Evolutionary conservation across 768 basidiomycete species (phyloP).

Genomic region (Naganishia vaughanmartiniae): DNA sequence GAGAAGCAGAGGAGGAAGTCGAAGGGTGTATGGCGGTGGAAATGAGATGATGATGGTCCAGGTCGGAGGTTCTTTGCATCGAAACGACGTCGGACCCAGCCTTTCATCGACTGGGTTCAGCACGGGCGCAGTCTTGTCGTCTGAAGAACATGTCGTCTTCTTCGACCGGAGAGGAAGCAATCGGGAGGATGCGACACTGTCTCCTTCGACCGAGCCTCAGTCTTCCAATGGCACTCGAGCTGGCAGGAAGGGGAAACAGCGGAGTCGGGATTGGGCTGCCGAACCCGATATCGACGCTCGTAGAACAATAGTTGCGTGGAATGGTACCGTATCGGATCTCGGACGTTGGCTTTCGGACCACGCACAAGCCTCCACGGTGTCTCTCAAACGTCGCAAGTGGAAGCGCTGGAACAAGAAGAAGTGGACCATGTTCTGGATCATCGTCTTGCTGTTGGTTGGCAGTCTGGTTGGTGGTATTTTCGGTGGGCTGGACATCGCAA

Average conservation of each 20-base stretch:
- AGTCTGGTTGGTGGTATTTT: constrained; percentile 29
- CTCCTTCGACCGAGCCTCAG: neutral
- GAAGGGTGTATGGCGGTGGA: neutral
- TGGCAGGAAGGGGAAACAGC: neutral
- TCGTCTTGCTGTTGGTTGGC: constrained; percentile 3
- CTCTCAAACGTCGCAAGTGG: constrained; percentile 17
- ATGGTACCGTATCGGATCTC: constrained; percentile 9
- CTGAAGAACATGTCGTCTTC: neutral
- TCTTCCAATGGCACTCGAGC: neutral
- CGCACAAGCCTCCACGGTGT: neutral
- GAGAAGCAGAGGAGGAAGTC: neutral
- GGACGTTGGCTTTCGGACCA: neutral
- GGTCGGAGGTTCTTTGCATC: too few relatives aligned
- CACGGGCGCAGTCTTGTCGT: neutral
- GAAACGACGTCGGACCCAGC: neutral
- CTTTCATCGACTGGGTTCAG: constrained; percentile 18
- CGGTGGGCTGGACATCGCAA: constrained; percentile 26
- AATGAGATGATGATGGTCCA: neutral
- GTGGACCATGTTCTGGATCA: constrained; percentile 3
- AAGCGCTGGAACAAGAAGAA: constrained; percentile 25
- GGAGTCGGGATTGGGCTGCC: neutral
- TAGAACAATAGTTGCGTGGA: neutral
- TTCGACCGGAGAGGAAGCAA: neutral
- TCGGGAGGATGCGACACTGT: neutral
- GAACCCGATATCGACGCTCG: constrained; percentile 3